Percentiles rank a stretch among this genome's conserved stretches.
These are phyloP conservation scores for Pleurotus ostreatus DNA, from an alignment of 768 basidiomycete genomes.

Conservation along the genomic window DNA sequence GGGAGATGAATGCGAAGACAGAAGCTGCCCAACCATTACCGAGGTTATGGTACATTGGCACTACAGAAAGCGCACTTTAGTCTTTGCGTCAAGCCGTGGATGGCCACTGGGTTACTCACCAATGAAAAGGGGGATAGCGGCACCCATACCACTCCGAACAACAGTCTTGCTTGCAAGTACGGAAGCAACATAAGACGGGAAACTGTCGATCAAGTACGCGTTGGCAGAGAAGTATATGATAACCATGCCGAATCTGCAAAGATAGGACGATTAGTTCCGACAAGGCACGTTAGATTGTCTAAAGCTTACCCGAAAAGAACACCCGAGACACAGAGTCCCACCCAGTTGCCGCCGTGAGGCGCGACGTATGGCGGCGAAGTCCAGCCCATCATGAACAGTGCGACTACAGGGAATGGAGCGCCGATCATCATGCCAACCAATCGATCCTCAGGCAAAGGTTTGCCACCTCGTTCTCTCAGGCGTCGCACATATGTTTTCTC, in stretches of 20 bases:
- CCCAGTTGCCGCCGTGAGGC: conserved; percentile 32
- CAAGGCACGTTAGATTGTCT: conserved; percentile 6
- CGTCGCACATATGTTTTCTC: conserved; percentile 29
- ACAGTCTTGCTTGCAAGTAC: conserved; percentile 36
- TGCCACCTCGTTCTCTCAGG: conserved; percentile 27
- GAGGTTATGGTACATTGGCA: conserved; percentile 35
- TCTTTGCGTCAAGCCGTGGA: background rate
- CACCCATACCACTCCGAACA: conserved; percentile 26
- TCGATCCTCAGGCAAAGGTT: conserved; percentile 38
- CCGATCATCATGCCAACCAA: conserved; percentile 34
- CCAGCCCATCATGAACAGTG: conserved; percentile 41
- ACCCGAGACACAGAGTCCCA: conserved; percentile 30
- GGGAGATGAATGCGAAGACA: conserved; percentile 28
- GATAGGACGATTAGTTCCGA: background rate
- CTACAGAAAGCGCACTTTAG: conserved; percentile 25
- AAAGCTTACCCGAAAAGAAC: conserved; percentile 30
- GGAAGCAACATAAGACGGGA: conserved; percentile 33
- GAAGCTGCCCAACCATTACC: conserved; percentile 35
- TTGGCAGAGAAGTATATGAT: conserved; percentile 35
- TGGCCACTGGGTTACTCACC: conserved; percentile 12
- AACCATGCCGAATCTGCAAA: conserved; percentile 21
- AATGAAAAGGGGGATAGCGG: conserved; percentile 30
- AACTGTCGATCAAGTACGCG: conserved; percentile 36
- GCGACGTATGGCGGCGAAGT: conserved; percentile 29
- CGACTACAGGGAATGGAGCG: conserved; percentile 23